Evolutionary conservation across 768 basidiomycete genomes (phyloP).

Genomic region (Leccinum truebloodii): DNA sequence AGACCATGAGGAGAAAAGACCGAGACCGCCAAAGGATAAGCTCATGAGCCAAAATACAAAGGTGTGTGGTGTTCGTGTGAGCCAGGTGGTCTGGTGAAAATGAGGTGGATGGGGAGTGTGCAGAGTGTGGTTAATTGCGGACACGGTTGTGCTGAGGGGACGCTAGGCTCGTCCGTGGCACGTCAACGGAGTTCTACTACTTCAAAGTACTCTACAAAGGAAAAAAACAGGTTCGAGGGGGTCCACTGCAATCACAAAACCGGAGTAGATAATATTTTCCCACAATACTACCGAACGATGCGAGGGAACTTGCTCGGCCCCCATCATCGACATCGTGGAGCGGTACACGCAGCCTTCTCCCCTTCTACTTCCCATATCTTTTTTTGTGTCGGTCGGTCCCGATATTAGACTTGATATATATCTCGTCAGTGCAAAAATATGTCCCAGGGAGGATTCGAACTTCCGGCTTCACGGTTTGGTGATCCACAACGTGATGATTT

Average conservation of each 20-base stretch:
- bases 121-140: conserved; percentile 32
- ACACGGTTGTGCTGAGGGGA: conserved; percentile 44
- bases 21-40: conserved; percentile 63
- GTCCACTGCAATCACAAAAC: conserved; percentile 18
- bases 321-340: neutral
- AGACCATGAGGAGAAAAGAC: conserved; percentile 59
- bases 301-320: no score
- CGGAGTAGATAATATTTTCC: conserved; percentile 31
- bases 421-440: conserved; percentile 11
- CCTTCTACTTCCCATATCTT: neutral
- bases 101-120: conserved; percentile 29
- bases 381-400: neutral
- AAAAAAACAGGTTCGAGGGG: conserved; percentile 2
- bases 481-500: conserved; percentile 45
- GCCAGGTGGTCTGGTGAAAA: conserved; percentile 37
- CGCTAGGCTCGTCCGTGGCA: conserved; percentile 7
- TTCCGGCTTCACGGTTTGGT: conserved; percentile 40
- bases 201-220: conserved; percentile 9
- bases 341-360: neutral
- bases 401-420: neutral
- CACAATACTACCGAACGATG: neutral
- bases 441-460: conserved; percentile 42
- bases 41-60: conserved; percentile 59
- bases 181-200: neutral
- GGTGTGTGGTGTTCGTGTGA: conserved; percentile 42